Evolutionary conservation across 192 early-diverging fungal genomes (phyloP).

Genomic region (Umbelopsis vinacea): DNA sequence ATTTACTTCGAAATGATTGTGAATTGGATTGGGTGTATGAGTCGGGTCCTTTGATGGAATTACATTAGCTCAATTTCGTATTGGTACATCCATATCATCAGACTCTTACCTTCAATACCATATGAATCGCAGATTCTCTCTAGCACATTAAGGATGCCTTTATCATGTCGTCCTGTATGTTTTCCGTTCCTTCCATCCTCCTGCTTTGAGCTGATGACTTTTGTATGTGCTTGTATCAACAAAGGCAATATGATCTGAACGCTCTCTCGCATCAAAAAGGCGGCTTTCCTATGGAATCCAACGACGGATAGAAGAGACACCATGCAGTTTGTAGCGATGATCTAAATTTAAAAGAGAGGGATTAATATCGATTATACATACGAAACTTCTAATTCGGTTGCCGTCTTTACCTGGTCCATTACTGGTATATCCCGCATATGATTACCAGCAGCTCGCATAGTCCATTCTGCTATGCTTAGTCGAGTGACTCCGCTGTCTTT

Average conservation of each 20-base stretch:
- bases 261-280: constrained; percentile 39
- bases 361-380: neutral
- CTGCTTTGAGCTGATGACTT: neutral
- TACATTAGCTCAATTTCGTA: neutral
- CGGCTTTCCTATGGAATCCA: constrained; percentile 40
- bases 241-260: constrained; percentile 35
- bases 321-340: constrained; percentile 38
- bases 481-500: constrained; percentile 48
- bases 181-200: neutral
- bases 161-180: constrained; percentile 31
- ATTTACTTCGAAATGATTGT: constrained; percentile 5
- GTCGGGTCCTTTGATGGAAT: neutral
- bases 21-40: neutral
- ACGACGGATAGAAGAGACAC: constrained; percentile 31
- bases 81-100: neutral
- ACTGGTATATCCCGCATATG: constrained; percentile 59
- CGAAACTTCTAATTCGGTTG: neutral
- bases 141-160: constrained; percentile 66
- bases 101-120: constrained; percentile 63
- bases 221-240: constrained; percentile 35
- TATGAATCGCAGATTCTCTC: constrained; percentile 70
- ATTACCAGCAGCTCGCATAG: constrained; percentile 56
- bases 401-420: constrained; percentile 58
- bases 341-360: constrained; percentile 19
- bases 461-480: constrained; percentile 67